Evolutionary conservation across 2,329 filamentous ascomycete species (phyloP).

Genomic region (Claviceps digitariae): DNA sequence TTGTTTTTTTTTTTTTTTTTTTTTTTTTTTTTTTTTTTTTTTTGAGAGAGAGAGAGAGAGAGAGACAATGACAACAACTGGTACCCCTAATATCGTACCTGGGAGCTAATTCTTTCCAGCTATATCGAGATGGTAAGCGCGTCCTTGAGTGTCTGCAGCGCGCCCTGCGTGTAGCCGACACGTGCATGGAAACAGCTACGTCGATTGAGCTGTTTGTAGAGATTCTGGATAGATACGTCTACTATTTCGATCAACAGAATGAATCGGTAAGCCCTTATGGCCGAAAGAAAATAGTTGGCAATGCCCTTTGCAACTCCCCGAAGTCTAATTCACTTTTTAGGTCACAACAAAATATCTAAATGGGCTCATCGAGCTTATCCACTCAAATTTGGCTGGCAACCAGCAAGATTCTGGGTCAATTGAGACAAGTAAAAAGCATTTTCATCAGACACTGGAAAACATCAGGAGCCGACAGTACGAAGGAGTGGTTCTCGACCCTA

Average conservation of each 20-base stretch:
- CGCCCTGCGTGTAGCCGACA: slow-evolving; percentile 88
- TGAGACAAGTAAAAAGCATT: slow-evolving; percentile 85
- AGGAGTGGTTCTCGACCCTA: slow-evolving; percentile 63
- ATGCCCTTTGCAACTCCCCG: slow-evolving; percentile 2
- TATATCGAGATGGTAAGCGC: slow-evolving; percentile 94
- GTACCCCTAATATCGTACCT: not conserved
- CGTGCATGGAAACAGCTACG: slow-evolving; percentile 96
- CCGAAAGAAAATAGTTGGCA: not conserved
- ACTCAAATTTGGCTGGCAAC: slow-evolving; percentile 83
- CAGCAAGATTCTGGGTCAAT: slow-evolving; percentile 68
- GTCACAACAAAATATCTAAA: slow-evolving; percentile 97
- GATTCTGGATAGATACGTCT: slow-evolving; percentile 95
- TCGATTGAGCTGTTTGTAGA: slow-evolving; percentile 97
- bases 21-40: too few relatives aligned
- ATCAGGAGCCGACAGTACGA: slow-evolving; percentile 88
- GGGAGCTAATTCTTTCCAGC: slow-evolving; percentile 33
- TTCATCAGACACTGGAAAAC: slow-evolving; percentile 87
- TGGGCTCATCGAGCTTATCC: slow-evolving; percentile 93
- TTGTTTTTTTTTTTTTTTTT: too few relatives aligned
- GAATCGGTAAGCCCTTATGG: slow-evolving; percentile 53
- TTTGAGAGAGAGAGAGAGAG: too few relatives aligned
- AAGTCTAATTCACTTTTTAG: slow-evolving; percentile 18
- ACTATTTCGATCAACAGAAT: slow-evolving; percentile 99
- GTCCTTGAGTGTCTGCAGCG: slow-evolving; percentile 94
- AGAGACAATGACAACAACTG: not conserved